phyloP scores from a whole-genome alignment of 2,329 filamentous ascomycete species.

The Curvularia verruculosa region DNA sequence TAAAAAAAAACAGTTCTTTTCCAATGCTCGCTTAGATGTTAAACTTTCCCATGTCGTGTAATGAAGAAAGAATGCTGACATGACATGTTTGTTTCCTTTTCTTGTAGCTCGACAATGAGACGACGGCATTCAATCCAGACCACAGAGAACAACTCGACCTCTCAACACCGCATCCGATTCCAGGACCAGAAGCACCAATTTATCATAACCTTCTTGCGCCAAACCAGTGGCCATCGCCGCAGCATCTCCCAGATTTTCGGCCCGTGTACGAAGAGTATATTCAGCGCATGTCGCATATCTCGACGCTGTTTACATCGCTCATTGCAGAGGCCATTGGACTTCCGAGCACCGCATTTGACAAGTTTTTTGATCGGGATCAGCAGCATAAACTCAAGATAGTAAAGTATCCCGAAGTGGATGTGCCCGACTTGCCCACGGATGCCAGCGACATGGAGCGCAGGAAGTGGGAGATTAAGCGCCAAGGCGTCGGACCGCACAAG shows the following conservation, averaged over 20 bases:
- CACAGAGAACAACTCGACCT: constrained; percentile 88
- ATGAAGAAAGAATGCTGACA: constrained; percentile 24
- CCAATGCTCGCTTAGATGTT: not conserved
- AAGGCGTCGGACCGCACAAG: constrained; percentile 78
- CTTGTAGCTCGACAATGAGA: constrained; percentile 59
- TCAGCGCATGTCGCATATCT: constrained; percentile 72
- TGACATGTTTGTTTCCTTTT: constrained; percentile 11
- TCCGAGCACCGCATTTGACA: constrained; percentile 70
- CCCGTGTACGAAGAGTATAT: constrained; percentile 77
- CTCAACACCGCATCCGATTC: constrained; percentile 75
- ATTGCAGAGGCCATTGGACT: constrained; percentile 85
- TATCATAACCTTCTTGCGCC: constrained; percentile 79
- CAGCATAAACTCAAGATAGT: constrained; percentile 93
- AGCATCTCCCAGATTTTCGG: constrained; percentile 70
- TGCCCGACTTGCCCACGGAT: constrained; percentile 34
- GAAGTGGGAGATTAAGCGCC: constrained; percentile 61
- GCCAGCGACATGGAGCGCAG: constrained; percentile 45
- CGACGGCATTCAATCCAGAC: constrained; percentile 75
- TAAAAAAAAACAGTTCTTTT: not conserved
- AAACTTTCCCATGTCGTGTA: not conserved
- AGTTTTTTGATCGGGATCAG: constrained; percentile 73
- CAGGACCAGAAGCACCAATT: constrained; percentile 65
- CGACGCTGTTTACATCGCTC: constrained; percentile 75
- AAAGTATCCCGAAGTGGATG: constrained; percentile 73
- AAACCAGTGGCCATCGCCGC: constrained; percentile 75